Percentiles rank a stretch among this genome's conserved stretches.
These are phyloP conservation scores for Grosmannia huntii DNA, from an alignment of 2,329 filamentous ascomycete species.

Conservation along the genomic window DNA sequence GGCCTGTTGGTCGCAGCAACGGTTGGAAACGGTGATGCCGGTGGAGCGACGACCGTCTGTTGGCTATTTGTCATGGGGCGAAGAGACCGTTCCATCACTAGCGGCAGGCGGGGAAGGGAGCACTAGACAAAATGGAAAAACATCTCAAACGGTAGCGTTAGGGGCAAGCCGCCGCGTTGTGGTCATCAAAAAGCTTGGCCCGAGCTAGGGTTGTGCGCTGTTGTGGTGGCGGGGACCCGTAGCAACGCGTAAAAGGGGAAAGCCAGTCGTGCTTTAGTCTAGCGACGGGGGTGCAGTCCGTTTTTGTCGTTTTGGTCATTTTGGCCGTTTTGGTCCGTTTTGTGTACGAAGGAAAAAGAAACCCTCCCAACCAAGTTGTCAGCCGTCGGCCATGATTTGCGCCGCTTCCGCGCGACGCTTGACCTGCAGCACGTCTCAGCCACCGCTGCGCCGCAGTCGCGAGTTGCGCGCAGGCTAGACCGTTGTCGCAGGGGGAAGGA, in stretches of 20 bases:
- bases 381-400: too few relatives aligned
- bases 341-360: not conserved
- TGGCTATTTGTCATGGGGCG: not conserved
- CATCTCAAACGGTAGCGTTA: not conserved
- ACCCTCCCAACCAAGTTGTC: not conserved
- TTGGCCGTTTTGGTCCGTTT: not conserved
- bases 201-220: not conserved
- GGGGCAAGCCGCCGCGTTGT: not conserved
- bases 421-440: not conserved
- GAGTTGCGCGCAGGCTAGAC: too few relatives aligned
- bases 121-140: not conserved
- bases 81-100: not conserved
- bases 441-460: too few relatives aligned
- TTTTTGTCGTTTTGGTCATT: not conserved
- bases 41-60: too few relatives aligned
- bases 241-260: not conserved
- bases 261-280: not conserved
- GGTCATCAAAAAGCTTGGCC: not conserved
- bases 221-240: too few relatives aligned
- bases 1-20: not conserved
- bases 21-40: not conserved
- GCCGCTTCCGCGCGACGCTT: too few relatives aligned
- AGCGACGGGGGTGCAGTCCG: not conserved
- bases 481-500: too few relatives aligned
- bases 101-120: not conserved